These are phyloP conservation scores for Amanita exitialis DNA, from an alignment of 768 basidiomycete genomes.

Conservation along the genomic window DNA sequence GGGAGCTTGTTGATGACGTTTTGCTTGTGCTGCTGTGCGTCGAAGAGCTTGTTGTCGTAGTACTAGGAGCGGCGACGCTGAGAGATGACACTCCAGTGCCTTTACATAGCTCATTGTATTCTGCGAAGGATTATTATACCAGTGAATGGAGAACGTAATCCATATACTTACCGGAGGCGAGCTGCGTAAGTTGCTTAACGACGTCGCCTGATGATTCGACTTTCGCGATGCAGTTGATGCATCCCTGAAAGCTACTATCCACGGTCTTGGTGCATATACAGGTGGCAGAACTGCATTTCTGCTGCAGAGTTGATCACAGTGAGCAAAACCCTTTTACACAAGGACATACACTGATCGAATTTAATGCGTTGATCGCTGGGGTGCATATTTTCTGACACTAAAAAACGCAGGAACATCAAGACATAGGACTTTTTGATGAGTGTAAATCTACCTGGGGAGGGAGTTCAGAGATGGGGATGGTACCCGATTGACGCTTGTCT, in stretches of 20 bases:
- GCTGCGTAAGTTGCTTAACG: neutral
- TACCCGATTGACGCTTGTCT: neutral
- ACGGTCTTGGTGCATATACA: neutral
- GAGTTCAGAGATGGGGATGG: neutral
- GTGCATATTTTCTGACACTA: neutral
- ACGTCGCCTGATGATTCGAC: neutral
- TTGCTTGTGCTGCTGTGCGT: no score
- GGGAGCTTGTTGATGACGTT: no score
- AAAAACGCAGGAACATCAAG: neutral
- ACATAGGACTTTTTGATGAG: no score
- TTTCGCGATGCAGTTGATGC: neutral
- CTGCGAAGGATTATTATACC: no score
- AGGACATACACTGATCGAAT: neutral
- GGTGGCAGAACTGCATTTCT: neutral
- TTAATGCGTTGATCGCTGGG: neutral
- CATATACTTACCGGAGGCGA: no score
- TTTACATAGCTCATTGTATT: no score
- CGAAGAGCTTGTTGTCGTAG: no score
- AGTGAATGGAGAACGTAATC: no score
- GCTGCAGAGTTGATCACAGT: neutral
- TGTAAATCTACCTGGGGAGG: neutral
- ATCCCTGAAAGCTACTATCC: neutral
- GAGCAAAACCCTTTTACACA: neutral
- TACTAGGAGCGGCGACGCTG: no score
- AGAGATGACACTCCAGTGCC: no score